phyloP scores from a whole-genome alignment of 2,329 filamentous ascomycete genomes.

The Pyrenochaeta sp. region DNA sequence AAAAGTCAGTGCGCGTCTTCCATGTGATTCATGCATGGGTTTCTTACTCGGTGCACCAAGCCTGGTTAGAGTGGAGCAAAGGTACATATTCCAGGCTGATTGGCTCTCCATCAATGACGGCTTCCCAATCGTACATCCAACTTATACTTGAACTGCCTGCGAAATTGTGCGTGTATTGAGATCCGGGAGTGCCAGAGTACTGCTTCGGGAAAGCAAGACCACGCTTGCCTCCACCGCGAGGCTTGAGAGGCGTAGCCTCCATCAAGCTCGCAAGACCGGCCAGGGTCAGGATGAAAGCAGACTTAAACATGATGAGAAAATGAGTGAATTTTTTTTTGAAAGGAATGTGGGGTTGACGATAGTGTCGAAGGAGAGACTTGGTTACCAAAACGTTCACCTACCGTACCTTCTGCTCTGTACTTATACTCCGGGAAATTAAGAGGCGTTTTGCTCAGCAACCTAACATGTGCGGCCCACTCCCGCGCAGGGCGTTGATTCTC shows the following conservation, averaged over 20 bases:
- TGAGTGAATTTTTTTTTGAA: slow-evolving; percentile 15
- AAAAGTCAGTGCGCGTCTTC: background rate
- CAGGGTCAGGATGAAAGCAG: slow-evolving; percentile 37
- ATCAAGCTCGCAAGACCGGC: slow-evolving; percentile 39
- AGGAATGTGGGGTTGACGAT: slow-evolving; percentile 23
- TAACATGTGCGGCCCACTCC: slow-evolving; percentile 16
- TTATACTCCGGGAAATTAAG: slow-evolving; percentile 23
- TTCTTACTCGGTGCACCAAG: slow-evolving; percentile 29
- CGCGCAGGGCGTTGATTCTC: slow-evolving; percentile 20
- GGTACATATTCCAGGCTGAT: slow-evolving; percentile 68
- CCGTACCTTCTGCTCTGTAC: slow-evolving; percentile 8
- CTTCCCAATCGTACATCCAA: slow-evolving; percentile 76
- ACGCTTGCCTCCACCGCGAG: slow-evolving; percentile 37
- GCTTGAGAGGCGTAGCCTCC: slow-evolving; percentile 36
- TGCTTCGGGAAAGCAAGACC: slow-evolving; percentile 42
- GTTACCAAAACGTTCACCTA: background rate
- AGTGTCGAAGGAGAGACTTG: slow-evolving; percentile 20
- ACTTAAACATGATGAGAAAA: slow-evolving; percentile 30
- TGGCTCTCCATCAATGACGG: slow-evolving; percentile 52
- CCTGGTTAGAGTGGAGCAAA: slow-evolving; percentile 50
- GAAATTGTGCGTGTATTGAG: slow-evolving; percentile 33
- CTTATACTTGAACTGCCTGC: slow-evolving; percentile 40
- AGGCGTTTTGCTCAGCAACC: slow-evolving; percentile 12
- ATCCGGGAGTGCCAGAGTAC: slow-evolving; percentile 31
- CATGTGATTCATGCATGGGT: background rate